Conservation (phyloP, 164 flowering plant species). For the Magnolia officinalis region DNA sequence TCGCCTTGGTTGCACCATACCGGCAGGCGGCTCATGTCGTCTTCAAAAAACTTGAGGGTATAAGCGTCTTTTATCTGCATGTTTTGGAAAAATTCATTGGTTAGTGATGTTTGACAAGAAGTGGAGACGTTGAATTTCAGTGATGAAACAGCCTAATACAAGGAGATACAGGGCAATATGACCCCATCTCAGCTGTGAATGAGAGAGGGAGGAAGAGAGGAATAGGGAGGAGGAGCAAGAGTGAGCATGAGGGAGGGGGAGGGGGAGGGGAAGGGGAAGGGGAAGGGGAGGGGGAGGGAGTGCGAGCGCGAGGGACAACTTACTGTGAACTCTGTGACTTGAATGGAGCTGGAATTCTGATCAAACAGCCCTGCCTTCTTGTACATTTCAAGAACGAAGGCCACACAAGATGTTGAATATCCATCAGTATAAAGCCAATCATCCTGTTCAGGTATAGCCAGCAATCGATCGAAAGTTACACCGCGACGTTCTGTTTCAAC, state of each 20-base stretch:
- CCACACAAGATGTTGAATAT: constrained; percentile 87
- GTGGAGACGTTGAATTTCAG: too few relatives aligned
- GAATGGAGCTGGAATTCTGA: constrained; percentile 59
- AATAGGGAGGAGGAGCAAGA: background rate
- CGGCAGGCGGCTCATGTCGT: constrained; percentile 71
- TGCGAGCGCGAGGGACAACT: constrained; percentile 16
- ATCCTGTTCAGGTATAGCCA: constrained; percentile 89
- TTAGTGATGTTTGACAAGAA: background rate
- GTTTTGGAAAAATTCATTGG: constrained; percentile 1
- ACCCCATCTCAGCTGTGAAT: too few relatives aligned
- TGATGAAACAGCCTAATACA: too few relatives aligned
- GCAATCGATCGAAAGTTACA: constrained; percentile 65
- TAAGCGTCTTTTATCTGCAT: constrained; percentile 97
- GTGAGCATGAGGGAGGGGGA: background rate
- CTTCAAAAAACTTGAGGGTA: constrained; percentile 72
- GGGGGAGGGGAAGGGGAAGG: background rate
- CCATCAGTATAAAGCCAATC: constrained; percentile 90
- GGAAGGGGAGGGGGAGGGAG: background rate
- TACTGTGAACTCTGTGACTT: constrained; percentile 95
- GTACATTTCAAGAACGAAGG: constrained; percentile 85
- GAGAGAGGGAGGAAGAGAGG: background rate
- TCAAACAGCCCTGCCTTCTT: constrained; percentile 89
- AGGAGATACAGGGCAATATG: too few relatives aligned
- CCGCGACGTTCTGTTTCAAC: constrained; percentile 88
- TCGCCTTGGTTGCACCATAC: constrained; percentile 90